phyloP scores from a whole-genome alignment of 2,329 filamentous ascomycete genomes.

The Exophiala oligosperma region DNA sequence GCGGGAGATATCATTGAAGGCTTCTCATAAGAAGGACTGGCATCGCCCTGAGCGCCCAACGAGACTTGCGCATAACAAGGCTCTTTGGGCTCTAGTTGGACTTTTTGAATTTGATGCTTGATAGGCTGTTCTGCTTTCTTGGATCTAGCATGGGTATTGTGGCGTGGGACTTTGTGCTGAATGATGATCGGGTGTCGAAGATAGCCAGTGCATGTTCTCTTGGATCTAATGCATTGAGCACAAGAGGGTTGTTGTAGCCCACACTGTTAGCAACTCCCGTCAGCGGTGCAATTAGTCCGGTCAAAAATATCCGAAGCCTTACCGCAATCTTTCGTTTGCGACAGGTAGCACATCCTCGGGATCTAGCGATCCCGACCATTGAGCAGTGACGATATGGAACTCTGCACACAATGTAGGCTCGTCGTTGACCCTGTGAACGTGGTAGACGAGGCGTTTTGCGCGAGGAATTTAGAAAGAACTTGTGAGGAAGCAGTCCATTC shows the following conservation, averaged over 20 bases:
- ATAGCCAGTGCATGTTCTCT: conserved; percentile 35
- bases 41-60: no score
- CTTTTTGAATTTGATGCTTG: neutral
- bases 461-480: neutral
- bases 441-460: neutral
- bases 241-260: conserved; percentile 33
- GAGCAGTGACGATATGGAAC: neutral
- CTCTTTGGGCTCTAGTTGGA: no score
- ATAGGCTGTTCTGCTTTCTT: neutral
- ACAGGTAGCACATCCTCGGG: conserved; percentile 33
- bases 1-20: neutral
- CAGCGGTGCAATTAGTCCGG: neutral
- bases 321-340: conserved; percentile 32
- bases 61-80: no score
- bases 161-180: conserved; percentile 19
- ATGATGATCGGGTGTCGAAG: conserved; percentile 33
- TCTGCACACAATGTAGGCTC: neutral
- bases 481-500: conserved; percentile 11
- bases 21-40: no score
- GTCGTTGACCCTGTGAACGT: neutral
- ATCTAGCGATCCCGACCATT: conserved; percentile 33
- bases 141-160: neutral
- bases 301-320: neutral
- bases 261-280: conserved; percentile 28
- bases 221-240: conserved; percentile 34